Percentiles rank a stretch among this genome's conserved stretches.
phyloP scores from a whole-genome alignment of 257 asterid genomes.

The Salvia miltiorrhiza region DNA sequence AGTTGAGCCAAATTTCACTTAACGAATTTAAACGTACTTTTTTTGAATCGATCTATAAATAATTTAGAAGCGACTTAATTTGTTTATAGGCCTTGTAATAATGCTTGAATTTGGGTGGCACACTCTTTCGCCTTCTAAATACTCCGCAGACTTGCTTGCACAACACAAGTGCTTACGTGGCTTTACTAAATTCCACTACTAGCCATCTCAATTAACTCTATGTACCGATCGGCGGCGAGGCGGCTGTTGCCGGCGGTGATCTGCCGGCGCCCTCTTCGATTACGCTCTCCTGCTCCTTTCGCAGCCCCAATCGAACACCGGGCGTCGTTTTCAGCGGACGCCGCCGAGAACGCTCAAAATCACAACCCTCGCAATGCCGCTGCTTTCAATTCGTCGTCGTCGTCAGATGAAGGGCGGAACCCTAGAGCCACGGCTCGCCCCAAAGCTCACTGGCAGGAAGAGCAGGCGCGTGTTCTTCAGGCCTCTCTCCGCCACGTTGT shows the following conservation, averaged over 20 bases:
- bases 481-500: slow-evolving; percentile 88
- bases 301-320: slow-evolving; percentile 9
- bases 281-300: slow-evolving; percentile 12
- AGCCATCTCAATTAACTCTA: slow-evolving; percentile 5
- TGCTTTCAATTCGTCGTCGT: slow-evolving; percentile 27
- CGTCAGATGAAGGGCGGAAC: slow-evolving; percentile 26
- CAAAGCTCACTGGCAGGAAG: slow-evolving; percentile 63
- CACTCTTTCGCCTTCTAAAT: neutral
- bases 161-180: slow-evolving; percentile 18
- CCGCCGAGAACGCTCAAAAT: slow-evolving; percentile 35
- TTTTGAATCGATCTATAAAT: no score
- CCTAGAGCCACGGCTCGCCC: slow-evolving; percentile 34
- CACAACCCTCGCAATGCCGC: slow-evolving; percentile 32
- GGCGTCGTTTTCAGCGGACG: slow-evolving; percentile 37
- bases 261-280: slow-evolving; percentile 1
- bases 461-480: slow-evolving; percentile 76
- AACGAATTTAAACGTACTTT: no score
- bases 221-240: slow-evolving; percentile 65
- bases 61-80: no score
- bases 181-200: slow-evolving; percentile 4
- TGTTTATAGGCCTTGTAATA: no score
- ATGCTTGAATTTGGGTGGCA: neutral
- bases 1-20: no score
- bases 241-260: slow-evolving; percentile 39
- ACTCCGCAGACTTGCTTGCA: neutral